Conservation (phyloP, 2,329 filamentous ascomycete genomes). For the Achaetomium macrosporum region DNA sequence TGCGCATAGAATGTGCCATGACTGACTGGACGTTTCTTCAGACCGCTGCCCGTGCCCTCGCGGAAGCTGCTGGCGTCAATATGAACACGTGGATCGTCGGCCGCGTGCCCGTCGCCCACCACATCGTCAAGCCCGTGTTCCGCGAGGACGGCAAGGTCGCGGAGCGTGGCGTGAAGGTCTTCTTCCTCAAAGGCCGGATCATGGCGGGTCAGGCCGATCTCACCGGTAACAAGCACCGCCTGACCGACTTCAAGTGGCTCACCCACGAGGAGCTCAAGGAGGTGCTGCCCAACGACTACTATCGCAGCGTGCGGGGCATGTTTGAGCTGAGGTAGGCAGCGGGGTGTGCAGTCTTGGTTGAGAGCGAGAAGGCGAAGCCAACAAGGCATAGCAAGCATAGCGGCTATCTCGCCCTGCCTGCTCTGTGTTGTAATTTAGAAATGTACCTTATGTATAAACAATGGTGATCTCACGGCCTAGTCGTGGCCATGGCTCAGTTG, state of each 20-base stretch:
- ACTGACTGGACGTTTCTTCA: slow-evolving; percentile 33
- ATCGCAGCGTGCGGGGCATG: slow-evolving; percentile 72
- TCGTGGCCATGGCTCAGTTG: neutral
- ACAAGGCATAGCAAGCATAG: slow-evolving; percentile 3
- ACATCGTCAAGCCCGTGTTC: slow-evolving; percentile 51
- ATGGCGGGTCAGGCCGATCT: slow-evolving; percentile 94
- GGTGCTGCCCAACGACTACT: slow-evolving; percentile 63
- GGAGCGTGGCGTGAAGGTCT: slow-evolving; percentile 69
- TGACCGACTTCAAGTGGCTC: slow-evolving; percentile 87
- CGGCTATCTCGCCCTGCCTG: neutral
- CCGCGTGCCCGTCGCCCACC: slow-evolving; percentile 79
- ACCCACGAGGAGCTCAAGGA: slow-evolving; percentile 79
- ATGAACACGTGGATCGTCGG: slow-evolving; percentile 99
- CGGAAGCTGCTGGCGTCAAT: slow-evolving; percentile 75
- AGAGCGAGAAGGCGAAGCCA: neutral
- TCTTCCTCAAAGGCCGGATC: slow-evolving; percentile 94
- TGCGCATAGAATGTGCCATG: too few relatives aligned
- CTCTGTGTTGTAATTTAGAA: slow-evolving; percentile 15
- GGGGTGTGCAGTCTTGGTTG: neutral
- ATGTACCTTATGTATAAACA: slow-evolving; percentile 15
- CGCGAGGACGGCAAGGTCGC: slow-evolving; percentile 38
- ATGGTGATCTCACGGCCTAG: neutral
- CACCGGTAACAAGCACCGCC: slow-evolving; percentile 61
- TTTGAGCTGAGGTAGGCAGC: slow-evolving; percentile 61
- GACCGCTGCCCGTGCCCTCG: slow-evolving; percentile 75